These are phyloP conservation scores for Scenedesmus sp. DNA, from an alignment of 163 green algal species.

Conservation along the genomic window DNA sequence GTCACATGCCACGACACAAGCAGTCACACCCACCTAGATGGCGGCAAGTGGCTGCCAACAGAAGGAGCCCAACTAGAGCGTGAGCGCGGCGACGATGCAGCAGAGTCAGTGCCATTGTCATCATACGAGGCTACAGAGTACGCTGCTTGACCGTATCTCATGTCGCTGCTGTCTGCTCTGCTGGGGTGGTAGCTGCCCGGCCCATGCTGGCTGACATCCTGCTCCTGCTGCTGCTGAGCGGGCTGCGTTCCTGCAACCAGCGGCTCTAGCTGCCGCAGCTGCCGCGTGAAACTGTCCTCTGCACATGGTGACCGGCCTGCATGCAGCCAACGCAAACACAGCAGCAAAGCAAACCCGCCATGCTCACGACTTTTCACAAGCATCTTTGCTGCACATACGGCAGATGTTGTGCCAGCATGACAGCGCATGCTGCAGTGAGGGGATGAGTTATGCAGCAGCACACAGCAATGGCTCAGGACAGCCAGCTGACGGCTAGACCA, in stretches of 20 bases:
- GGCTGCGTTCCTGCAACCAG: constrained; percentile 3
- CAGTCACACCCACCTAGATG: not conserved
- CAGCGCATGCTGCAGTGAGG: not conserved
- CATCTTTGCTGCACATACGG: too few species aligned
- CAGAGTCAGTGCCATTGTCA: constrained; percentile 29
- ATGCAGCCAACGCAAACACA: not conserved
- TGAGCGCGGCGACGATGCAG: constrained; percentile 29
- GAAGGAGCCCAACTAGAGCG: constrained; percentile 37
- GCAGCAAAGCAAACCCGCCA: too few species aligned
- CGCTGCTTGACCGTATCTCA: not conserved
- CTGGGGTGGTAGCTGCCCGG: not conserved
- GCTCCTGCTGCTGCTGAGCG: not conserved
- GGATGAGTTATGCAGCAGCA: not conserved
- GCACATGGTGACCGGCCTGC: not conserved
- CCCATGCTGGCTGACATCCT: not conserved
- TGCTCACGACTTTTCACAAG: too few species aligned
- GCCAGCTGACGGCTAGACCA: not conserved
- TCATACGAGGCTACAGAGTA: constrained; percentile 23
- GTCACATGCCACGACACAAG: not conserved
- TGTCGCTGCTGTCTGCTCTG: constrained; percentile 35
- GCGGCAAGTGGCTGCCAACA: not conserved
- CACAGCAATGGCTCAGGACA: not conserved
- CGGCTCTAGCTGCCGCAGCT: constrained; percentile 9
- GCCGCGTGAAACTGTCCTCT: constrained; percentile 23
- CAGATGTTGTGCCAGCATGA: not conserved